Base-by-base conservation (phyloP, 148 eudicot genomes). In the Vaccinium myrtillus region DNA sequence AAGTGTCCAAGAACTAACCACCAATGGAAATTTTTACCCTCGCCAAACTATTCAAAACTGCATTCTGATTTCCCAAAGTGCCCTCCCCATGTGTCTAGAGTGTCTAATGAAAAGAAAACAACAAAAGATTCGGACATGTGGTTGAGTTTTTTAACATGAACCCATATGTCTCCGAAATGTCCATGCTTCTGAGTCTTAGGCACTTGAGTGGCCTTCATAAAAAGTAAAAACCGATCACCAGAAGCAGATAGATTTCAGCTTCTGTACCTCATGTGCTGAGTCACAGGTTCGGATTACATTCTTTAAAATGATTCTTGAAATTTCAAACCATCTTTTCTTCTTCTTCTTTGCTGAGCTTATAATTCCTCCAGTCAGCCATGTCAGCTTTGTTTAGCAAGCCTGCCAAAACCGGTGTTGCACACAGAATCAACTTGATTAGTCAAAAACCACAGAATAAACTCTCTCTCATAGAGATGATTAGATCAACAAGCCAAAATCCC, bases 331-430 rank as follows among this genome's bases (percentile, higher is more conserved):
- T 87, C 87, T 86, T 88, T 61, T n/a, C n/a, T n/a, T n/a, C n/a
- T 85, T 97, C 99, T 56, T 94, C 99, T 89, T 95, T 95, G 87
- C 89, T 89, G 67, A 93, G 91, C 89, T 95, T 91, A 86, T 95
- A 95, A 84, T 97, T 95, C 81, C 97, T 93, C 99, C 99, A 95
- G 81, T 97, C 98, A 81, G 98, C 98, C 84, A 88, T 97, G 80
- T 97, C 98, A 8, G 98, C 95, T 82, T 94, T 90, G 86, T 97
- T 97, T 83, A 97, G 89, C 86, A 97, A 89, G 81, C 98, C 99
- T 75, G 98, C 97, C 77, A 97, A 84, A 84, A 97, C 99, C 99
- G 93, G 85, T 65, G 75, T 77, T 50, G 30, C 70, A 83, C 43
- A 48, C 16, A 65, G 4, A 30, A 73, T 13, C 78, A 82, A 82